Base-by-base conservation (phyloP, 225 moss, liverwort and hornwort genomes). In the Ulota crispa region DNA sequence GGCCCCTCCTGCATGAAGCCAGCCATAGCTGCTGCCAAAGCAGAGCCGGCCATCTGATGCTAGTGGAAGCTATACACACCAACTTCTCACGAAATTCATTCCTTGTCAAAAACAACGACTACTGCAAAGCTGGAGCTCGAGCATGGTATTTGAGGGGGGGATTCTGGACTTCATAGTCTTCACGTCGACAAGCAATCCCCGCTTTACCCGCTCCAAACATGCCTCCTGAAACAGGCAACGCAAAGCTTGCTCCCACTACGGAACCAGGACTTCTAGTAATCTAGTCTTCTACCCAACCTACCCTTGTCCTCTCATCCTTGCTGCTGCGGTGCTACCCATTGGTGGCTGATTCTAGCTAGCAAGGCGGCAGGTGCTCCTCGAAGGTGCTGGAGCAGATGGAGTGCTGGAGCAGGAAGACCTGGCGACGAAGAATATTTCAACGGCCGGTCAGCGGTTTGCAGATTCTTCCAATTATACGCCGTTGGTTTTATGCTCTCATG, bases 151-250 rank as follows among this genome's bases (percentile, higher is more conserved):
- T 85, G 77, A 81, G 81, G 4, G 59, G 24, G 54, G 27, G 21
- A 13, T 15, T 30, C n/a, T n/a, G n/a, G n/a, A n/a, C n/a, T n/a
- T n/a, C n/a, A n/a, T 21, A 34, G 37, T 41, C 43, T 26, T 64
- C 70, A 64, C 43, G 26, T 36, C 57, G n/a, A 31, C 36, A 47
- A 68, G 41, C 30, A 73, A 60, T 15, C 28, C 60, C 85, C 85
- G 66, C 30, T 67, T 81, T 60, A 65, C 77, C 85, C 72, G 77
- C 72, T 81, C 77, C 71, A 65, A 80, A 77, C 72, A 81, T 68
- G 57, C 70, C 55, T 64, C 84, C 61, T 3, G 60, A 69, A 68
- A 59, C 59, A n/a, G 10, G 66, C 57, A 84, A 59, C 3, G 21
- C 1, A 55, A 60, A 50, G 59, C 59, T 64, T 41, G 62, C 50